Conservation (phyloP, 2,329 filamentous ascomycete species). For the Neophaeococcomyces aloes region DNA sequence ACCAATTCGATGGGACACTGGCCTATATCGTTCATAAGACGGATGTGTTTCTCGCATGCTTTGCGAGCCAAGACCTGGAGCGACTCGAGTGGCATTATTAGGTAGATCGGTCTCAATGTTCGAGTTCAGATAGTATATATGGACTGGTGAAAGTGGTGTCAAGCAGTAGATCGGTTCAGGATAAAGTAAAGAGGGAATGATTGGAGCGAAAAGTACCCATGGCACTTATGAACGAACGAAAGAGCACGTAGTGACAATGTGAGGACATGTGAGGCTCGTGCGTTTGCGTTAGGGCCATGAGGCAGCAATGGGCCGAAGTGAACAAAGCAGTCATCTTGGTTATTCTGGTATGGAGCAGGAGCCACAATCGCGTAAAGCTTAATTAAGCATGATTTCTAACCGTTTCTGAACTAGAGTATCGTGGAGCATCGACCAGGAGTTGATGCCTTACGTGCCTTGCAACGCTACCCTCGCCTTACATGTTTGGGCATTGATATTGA, state of each 20-base stretch:
- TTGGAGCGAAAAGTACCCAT: too few relatives aligned
- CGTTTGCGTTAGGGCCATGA: too few relatives aligned
- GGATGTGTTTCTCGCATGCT: conserved; percentile 20
- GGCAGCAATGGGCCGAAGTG: not conserved
- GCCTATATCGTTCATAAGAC: conserved; percentile 59
- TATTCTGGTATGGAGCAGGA: not conserved
- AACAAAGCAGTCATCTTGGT: not conserved
- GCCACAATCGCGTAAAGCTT: not conserved
- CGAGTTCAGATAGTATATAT: not conserved
- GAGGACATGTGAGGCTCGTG: too few relatives aligned
- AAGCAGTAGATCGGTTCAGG: not conserved
- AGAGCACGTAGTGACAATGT: too few relatives aligned
- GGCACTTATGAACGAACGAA: too few relatives aligned
- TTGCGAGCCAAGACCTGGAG: conserved; percentile 21
- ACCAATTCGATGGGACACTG: conserved; percentile 58
- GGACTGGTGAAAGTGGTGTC: not conserved
- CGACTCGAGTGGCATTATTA: conserved; percentile 21
- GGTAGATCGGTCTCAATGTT: not conserved
- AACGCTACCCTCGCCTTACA: not conserved
- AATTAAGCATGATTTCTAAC: not conserved
- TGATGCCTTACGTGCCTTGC: not conserved
- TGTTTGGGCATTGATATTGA: not conserved
- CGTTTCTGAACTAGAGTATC: not conserved
- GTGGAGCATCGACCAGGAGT: not conserved
- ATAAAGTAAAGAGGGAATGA: too few relatives aligned